phyloP scores from a whole-genome alignment of 2,329 filamentous ascomycete species.

The Colletotrichum aenigma region DNA sequence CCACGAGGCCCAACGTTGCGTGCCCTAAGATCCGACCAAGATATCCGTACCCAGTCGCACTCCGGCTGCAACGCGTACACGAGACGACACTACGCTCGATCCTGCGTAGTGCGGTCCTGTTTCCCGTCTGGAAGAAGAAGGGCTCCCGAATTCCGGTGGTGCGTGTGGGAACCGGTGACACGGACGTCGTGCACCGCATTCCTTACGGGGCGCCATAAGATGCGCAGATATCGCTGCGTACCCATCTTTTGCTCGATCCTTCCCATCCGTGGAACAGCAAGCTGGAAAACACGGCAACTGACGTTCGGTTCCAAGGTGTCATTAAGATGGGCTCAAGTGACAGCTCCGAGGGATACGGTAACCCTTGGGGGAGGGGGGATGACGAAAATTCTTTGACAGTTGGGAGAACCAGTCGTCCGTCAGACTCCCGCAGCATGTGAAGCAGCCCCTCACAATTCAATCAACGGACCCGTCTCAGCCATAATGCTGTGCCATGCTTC shows the following conservation, averaged over 20 bases:
- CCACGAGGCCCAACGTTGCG: neutral
- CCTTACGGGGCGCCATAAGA: neutral
- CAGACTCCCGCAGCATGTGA: neutral
- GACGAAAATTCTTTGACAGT: neutral
- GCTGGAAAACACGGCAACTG: neutral
- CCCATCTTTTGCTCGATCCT: neutral
- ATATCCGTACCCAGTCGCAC: neutral
- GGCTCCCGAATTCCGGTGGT: conserved; percentile 1
- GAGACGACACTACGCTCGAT: neutral
- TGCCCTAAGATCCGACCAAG: neutral
- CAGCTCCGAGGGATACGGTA: neutral
- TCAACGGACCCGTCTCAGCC: neutral
- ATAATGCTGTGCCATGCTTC: neutral
- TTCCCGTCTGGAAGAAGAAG: neutral
- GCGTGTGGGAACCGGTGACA: neutral
- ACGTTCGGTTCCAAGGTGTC: neutral
- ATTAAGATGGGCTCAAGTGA: neutral
- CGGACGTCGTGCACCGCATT: neutral
- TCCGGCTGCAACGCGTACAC: neutral
- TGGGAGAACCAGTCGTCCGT: neutral
- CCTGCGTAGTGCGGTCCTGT: neutral
- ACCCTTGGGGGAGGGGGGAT: neutral
- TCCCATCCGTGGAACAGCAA: neutral
- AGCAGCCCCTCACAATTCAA: neutral
- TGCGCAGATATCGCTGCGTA: conserved; percentile 2